Conservation (phyloP, 441 rosid genomes). For the Gossypium schwendimanii region DNA sequence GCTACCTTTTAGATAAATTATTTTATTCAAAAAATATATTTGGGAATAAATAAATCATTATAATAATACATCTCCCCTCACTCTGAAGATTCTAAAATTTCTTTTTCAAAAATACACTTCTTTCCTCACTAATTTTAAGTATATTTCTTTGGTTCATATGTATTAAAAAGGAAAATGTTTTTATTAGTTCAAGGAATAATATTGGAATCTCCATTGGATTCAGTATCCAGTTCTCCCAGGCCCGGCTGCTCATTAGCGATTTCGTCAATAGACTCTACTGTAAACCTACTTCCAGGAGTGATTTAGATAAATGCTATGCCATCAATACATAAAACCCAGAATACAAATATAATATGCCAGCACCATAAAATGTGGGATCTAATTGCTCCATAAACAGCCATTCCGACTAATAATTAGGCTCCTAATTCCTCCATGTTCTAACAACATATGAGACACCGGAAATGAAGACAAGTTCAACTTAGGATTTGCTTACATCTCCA, state of each 20-base stretch:
- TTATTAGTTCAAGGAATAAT: background rate
- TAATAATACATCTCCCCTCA: too few relatives aligned
- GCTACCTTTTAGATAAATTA: too few relatives aligned
- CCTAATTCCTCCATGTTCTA: background rate
- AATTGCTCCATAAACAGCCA: background rate
- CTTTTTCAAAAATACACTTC: too few relatives aligned
- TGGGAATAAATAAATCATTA: too few relatives aligned
- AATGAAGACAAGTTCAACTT: background rate
- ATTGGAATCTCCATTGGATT: background rate
- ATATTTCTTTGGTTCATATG: too few relatives aligned
- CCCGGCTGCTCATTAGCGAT: too few relatives aligned
- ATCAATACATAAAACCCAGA: background rate
- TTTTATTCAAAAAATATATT: too few relatives aligned
- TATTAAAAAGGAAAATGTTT: background rate
- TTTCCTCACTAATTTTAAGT: too few relatives aligned
- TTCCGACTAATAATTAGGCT: background rate
- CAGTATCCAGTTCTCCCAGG: background rate
- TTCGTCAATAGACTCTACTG: too few relatives aligned
- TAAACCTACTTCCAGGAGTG: background rate
- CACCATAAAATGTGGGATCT: background rate
- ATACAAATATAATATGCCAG: background rate
- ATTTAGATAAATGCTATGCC: background rate
- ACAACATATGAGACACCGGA: background rate
- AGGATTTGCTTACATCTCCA: background rate
- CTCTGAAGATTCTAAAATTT: too few relatives aligned